Evolutionary conservation across 345 rosid genomes (phyloP), one percentile per base, ranked within the genome.

Genomic region (Streptanthus diversifolius): DNA sequence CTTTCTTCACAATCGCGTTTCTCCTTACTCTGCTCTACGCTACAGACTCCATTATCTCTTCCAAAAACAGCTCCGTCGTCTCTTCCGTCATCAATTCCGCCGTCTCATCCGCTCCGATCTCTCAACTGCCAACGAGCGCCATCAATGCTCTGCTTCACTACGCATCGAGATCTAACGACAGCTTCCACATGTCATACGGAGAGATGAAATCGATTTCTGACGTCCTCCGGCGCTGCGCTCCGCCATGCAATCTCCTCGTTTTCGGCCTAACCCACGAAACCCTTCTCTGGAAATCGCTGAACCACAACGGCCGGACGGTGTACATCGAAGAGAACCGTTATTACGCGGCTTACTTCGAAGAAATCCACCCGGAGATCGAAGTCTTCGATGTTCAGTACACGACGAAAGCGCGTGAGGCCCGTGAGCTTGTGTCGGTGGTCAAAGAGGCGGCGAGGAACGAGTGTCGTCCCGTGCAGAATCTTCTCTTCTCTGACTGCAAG

Each of bases 321-420:
- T 91, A 82, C 82, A 80, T 95, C 70, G 99, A 95, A 1, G 99
- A 95, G 76, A 95, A 95, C 51, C 80, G 97, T 5, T 95, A 95
- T 60, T 95, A 95, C 68, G 99, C 99, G 0, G 93, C 99, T 10
- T 95, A 95, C 36, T 87, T 63, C 68, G 99, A 95, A 70, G 92
- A 91, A 60, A 32, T 87, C 41, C 97, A 95, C 45, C 99, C 99
- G 0, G 99, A 95, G 61, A 73, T 95, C 17, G 99, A 95, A 1
- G 96, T 86, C 0, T 95, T 85, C 63, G 99, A 95, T 14, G 97
- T 95, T 7, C 97, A 91, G 63, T 95, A 95, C 87, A 91, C 99
- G 5, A 95, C 97, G 0, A 91, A 88, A 74, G 75, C 80, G 13
- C 79, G 78, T 0, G 97, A 95, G 55, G 82, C 82, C 13, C 72